A percentile compares a stretch with the other conserved stretches of the same genome.
Evolutionary conservation across 2,329 filamentous ascomycete species (phyloP).

Genomic region (Talaromyces marneffei): DNA sequence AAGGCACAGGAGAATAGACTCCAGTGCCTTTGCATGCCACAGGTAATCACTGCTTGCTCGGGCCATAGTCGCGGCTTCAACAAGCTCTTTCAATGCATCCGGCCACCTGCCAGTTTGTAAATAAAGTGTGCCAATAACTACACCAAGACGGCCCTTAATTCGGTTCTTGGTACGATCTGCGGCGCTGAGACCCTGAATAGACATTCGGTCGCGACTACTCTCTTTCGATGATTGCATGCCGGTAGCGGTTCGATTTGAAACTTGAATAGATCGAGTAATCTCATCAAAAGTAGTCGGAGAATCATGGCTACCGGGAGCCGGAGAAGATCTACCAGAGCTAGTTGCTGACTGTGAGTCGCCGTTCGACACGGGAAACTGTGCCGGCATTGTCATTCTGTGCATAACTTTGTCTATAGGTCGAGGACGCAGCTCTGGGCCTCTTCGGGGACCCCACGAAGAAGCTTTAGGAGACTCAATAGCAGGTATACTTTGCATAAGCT

Average conservation of each 20-base stretch:
- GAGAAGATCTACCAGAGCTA: constrained; percentile 31
- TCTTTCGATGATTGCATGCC: constrained; percentile 43
- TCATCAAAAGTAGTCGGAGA: constrained; percentile 52
- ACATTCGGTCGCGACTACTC: constrained; percentile 56
- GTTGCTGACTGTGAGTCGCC: constrained; percentile 33
- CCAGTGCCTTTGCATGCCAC: constrained; percentile 96
- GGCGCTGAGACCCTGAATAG: constrained; percentile 64
- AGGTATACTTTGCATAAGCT: constrained; percentile 64
- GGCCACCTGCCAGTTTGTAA: constrained; percentile 85
- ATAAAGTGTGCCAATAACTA: constrained; percentile 79
- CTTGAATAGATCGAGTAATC: constrained; percentile 42
- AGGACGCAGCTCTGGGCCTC: constrained; percentile 42
- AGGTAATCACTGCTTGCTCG: constrained; percentile 80
- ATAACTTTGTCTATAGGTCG: constrained; percentile 52
- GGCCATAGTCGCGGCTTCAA: constrained; percentile 71
- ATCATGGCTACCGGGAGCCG: constrained; percentile 33
- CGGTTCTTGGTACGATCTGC: constrained; percentile 74
- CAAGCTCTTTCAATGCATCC: constrained; percentile 77
- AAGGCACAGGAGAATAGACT: constrained; percentile 76
- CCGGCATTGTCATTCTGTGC: constrained; percentile 76
- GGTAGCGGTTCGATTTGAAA: constrained; percentile 34
- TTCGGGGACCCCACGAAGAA: constrained; percentile 45
- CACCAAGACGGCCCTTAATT: constrained; percentile 70
- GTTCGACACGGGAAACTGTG: constrained; percentile 45
- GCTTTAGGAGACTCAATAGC: constrained; percentile 69